Conservation (phyloP, 2,329 filamentous ascomycete species). For the Colletotrichum zoysiae region DNA sequence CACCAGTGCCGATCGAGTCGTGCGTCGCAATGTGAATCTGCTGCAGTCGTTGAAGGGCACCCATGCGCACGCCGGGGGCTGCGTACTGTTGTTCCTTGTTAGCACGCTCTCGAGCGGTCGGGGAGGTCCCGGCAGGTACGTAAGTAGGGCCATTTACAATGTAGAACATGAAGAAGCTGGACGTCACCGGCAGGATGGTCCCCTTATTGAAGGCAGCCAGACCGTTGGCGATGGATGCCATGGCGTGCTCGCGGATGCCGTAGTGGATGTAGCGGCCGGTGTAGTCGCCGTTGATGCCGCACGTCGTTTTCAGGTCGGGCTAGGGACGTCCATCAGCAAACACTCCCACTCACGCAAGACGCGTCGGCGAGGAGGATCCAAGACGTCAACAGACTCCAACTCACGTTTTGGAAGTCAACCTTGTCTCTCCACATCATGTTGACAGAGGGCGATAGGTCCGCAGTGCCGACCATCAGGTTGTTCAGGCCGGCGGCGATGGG, state of each 20-base stretch:
- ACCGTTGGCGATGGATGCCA: slow-evolving; percentile 69
- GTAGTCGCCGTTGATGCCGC: slow-evolving; percentile 67
- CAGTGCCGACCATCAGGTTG: slow-evolving; percentile 66
- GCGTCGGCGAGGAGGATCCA: not conserved
- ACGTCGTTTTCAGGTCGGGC: slow-evolving; percentile 54
- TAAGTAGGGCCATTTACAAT: slow-evolving; percentile 48
- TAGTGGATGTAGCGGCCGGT: slow-evolving; percentile 70
- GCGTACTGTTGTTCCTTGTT: slow-evolving; percentile 55
- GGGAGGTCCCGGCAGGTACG: not conserved
- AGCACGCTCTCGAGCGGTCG: not conserved
- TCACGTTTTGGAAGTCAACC: slow-evolving; percentile 60
- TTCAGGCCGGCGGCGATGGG: slow-evolving; percentile 61
- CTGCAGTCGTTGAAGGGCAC: slow-evolving; percentile 67
- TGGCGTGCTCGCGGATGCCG: slow-evolving; percentile 72
- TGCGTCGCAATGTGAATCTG: slow-evolving; percentile 72
- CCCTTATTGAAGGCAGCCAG: slow-evolving; percentile 68
- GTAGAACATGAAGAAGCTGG: slow-evolving; percentile 75
- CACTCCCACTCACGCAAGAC: not conserved
- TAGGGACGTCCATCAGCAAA: not conserved
- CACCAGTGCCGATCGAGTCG: slow-evolving; percentile 70
- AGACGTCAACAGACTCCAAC: not conserved
- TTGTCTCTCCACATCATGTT: slow-evolving; percentile 68
- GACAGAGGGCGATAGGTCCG: slow-evolving; percentile 65
- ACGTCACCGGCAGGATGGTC: slow-evolving; percentile 69
- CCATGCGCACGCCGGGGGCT: slow-evolving; percentile 71